Evolutionary conservation across 2,329 filamentous ascomycete genomes (phyloP), one percentile per base, ranked within the genome.

Genomic region (Chrysoporthe puriensis): DNA sequence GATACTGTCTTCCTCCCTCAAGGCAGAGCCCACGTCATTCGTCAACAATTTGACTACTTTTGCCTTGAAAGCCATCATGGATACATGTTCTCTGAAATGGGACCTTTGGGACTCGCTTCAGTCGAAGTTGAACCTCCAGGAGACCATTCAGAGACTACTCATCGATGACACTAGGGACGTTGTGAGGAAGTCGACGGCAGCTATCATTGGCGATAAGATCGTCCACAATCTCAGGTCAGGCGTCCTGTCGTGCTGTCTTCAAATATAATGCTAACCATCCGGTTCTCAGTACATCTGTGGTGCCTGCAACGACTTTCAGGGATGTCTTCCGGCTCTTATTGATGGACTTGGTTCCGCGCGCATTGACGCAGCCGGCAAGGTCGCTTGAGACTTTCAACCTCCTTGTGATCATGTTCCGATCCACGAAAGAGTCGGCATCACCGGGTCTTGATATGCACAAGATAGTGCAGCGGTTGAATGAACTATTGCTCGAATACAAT

Each of bases 301-400:
- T 80, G 14, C 73, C 73, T 11, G 73, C 79, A 3, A 69, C 76
- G 3, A 78, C 80, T 14, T 82, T 85, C 64, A 78, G 80, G 16
- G 74, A 78, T 18, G 78, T 82, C 44, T 82, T 86, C 68, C 86
- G 84, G 84, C 80, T 83, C 1, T 70, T 81, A 9, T 70, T 82
- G 11, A 76, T 76, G 8, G 73, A 73, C 14, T 73, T 83, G 40
- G 72, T 84, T 7, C 77, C 75, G 18, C 73, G 74, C 61, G 80
- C 80, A 32, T 73, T 75, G 3, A 60, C 44, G 0, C 71, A 74
- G 65, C 75, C 79, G 13, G 66, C 63, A 7, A 76, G 77, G 42
- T 84, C 83, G 66, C 77, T 81, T 34, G 83, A 87, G 61, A 73
- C 84, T 18, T 81, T 88, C 63, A 70, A 71, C 2, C 71, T 86